These are phyloP conservation scores for Calonectria crousiana DNA, from an alignment of 2,329 filamentous ascomycete species.

Conservation along the genomic window DNA sequence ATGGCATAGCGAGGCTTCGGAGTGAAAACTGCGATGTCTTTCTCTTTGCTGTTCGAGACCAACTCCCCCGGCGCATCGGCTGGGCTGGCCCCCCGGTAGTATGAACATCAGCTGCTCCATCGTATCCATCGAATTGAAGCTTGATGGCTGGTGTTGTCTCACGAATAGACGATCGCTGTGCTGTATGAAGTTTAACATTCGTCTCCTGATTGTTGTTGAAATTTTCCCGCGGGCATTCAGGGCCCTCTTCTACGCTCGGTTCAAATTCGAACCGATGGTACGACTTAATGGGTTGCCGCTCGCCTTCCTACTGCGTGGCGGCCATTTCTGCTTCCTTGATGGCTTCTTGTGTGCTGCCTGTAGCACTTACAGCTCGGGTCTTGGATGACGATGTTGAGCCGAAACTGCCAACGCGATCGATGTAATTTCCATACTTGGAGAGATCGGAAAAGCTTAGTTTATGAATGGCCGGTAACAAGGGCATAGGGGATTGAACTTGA, in stretches of 20 bases:
- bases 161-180: background rate
- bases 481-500: slow-evolving; percentile 45
- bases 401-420: slow-evolving; percentile 47
- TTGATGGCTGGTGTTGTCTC: slow-evolving; percentile 24
- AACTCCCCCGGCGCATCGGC: slow-evolving; percentile 15
- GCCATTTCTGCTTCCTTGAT: slow-evolving; percentile 42
- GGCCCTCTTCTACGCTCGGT: slow-evolving; percentile 43
- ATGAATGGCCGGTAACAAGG: slow-evolving; percentile 29
- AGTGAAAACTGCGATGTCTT: slow-evolving; percentile 49
- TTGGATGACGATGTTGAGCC: slow-evolving; percentile 44
- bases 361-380: slow-evolving; percentile 18
- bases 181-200: background rate
- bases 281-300: slow-evolving; percentile 33
- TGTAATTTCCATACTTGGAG: slow-evolving; percentile 44
- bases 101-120: slow-evolving; percentile 37
- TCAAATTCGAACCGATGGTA: slow-evolving; percentile 44
- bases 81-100: slow-evolving; percentile 32
- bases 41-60: slow-evolving; percentile 44
- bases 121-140: slow-evolving; percentile 43
- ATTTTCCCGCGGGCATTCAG: slow-evolving; percentile 9
- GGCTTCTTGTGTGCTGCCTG: slow-evolving; percentile 34
- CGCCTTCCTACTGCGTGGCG: slow-evolving; percentile 44
- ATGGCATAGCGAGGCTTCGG: slow-evolving; percentile 41
- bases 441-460: slow-evolving; percentile 46
- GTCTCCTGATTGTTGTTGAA: background rate